Conservation (phyloP, 345 rosid genomes). For the Lepidium africanum region DNA sequence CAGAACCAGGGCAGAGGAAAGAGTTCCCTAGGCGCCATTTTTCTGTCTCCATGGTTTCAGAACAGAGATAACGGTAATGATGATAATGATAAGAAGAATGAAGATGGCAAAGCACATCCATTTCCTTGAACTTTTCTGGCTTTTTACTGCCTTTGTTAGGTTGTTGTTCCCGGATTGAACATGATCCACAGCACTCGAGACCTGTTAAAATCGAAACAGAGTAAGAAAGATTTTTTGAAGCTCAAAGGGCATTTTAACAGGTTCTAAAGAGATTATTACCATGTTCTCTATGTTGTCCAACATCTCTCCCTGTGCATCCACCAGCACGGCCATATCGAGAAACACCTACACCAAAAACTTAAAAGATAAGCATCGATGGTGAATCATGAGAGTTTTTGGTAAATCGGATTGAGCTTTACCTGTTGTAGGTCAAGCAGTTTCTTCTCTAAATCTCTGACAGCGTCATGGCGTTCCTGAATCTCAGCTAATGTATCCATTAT, state of each 20-base stretch:
- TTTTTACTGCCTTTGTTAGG: constrained; percentile 62
- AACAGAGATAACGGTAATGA: constrained; percentile 55
- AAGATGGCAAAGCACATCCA: constrained; percentile 90
- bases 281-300: constrained; percentile 85
- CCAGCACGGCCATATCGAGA: constrained; percentile 92
- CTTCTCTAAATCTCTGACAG: constrained; percentile 75
- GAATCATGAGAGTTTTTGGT: neutral
- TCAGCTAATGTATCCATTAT: constrained; percentile 90
- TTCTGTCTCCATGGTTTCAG: constrained; percentile 76
- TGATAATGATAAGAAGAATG: constrained; percentile 70
- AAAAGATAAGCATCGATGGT: neutral
- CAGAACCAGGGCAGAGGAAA: neutral
- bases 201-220: constrained; percentile 34
- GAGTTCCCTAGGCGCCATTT: constrained; percentile 50
- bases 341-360: constrained; percentile 49
- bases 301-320: constrained; percentile 92
- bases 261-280: constrained; percentile 32
- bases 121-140: constrained; percentile 75
- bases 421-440: constrained; percentile 89
- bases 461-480: constrained; percentile 98
- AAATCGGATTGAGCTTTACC: constrained; percentile 29
- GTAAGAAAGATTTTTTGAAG: neutral
- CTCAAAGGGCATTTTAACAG: neutral
- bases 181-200: constrained; percentile 85
- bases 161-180: constrained; percentile 75